Evolutionary conservation across 2,329 filamentous ascomycete species (phyloP), one percentile per base, ranked within the genome.

Genomic region (Seiridium cupressi): DNA sequence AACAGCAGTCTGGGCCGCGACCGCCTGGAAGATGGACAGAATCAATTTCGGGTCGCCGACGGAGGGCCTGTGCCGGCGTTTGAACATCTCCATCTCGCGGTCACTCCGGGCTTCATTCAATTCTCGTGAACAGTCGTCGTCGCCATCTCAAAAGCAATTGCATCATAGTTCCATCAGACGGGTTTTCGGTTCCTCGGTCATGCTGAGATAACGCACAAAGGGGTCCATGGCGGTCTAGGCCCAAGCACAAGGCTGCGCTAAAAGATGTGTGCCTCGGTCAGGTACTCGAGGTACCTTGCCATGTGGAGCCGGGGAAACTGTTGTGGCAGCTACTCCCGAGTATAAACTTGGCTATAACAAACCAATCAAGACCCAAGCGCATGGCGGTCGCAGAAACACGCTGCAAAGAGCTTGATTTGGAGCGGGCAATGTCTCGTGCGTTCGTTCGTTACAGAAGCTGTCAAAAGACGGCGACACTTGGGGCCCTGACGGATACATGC

Each of bases 201-300:
- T 26, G 18, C 18, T 26, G 18, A 26, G 18, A 26, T 26, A 26
- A 26, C 18, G 18, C 18, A 26, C 18, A 26, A 26, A 26, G 18
- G 18, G 42, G 54, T 47, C 54, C 8, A 44, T 26, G 18, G 31
- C 26, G 54, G 54, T 47, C 54, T 56, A 44, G 54, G 47, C 54
- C 35, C 35, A 35, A 56, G 44, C 35, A 44, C 54, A 56, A 56
- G 44, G 54, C 54, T 56, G 54, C 42, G 35, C 54, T 47, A 56
- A 47, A 36, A 34, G 18, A 26, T 35, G 10, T 32, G 31, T 46
- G 13, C 38, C 38, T 42, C 13, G 38, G 38, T 42, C 38, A 13
- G 38, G 38, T 42, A 8, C 38, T 7, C 13, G 38, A 42, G 13
- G 18, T 26, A 26, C 18, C 2, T 26, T 26, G 18, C 18, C 18